Conservation (phyloP, 495 filamentous ascomycete genomes). For the Neurospora sp. region DNA sequence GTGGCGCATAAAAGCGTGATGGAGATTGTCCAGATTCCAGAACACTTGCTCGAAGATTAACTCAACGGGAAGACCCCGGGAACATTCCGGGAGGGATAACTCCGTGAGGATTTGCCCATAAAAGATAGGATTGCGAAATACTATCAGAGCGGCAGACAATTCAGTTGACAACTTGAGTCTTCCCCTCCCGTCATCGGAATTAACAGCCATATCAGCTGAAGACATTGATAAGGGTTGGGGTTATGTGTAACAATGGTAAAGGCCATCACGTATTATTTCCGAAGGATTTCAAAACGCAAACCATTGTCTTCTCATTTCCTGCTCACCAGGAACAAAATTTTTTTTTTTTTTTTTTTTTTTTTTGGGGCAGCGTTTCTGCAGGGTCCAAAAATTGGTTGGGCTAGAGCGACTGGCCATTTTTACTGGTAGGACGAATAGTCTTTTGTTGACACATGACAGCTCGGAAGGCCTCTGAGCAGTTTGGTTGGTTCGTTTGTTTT, state of each 20-base stretch:
- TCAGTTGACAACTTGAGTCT: neutral
- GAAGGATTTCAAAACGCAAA: neutral
- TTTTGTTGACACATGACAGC: neutral
- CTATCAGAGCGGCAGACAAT: neutral
- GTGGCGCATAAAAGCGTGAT: neutral
- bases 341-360: neutral
- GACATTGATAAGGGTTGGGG: neutral
- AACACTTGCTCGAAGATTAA: neutral
- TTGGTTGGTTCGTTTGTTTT: neutral
- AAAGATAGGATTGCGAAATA: neutral
- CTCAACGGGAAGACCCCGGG: neutral
- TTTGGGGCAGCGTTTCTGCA: neutral
- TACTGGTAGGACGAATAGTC: neutral
- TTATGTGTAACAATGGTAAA: neutral
- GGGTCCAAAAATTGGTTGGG: neutral
- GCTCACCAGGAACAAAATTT: neutral
- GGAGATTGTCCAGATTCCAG: neutral
- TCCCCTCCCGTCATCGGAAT: neutral
- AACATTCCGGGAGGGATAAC: neutral
- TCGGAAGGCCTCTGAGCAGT: neutral
- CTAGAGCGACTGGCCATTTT: neutral
- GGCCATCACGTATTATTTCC: neutral
- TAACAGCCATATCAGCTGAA: neutral
- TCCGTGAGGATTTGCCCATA: neutral
- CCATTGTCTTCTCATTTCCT: neutral